Evolutionary conservation across 805 yeast genomes (phyloP).

Genomic region (Wickerhamiella kurtzmanii): DNA sequence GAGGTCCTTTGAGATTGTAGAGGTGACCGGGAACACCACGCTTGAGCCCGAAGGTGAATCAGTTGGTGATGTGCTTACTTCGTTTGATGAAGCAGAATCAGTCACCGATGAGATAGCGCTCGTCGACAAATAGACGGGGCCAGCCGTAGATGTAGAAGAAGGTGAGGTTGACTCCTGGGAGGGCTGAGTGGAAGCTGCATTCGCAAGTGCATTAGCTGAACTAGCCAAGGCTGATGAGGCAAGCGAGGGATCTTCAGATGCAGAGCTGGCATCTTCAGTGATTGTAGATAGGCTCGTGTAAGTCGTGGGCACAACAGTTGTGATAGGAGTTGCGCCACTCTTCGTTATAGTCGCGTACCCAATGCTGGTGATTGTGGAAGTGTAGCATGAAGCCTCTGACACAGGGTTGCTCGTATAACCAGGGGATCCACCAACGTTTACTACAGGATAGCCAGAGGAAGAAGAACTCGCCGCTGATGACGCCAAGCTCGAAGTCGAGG

Average conservation of each 20-base stretch:
- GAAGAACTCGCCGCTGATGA: too few species aligned
- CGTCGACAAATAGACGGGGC: too few species aligned
- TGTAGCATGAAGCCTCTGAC: too few species aligned
- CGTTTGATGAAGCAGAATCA: too few species aligned
- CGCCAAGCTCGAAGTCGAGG: background rate
- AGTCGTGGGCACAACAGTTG: background rate
- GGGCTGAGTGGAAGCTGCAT: background rate
- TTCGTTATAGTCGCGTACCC: background rate
- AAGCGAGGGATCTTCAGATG: too few species aligned
- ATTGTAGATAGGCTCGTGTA: background rate
- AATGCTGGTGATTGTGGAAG: background rate
- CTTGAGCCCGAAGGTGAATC: background rate
- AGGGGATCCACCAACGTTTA: slow-evolving; percentile 19
- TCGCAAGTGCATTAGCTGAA: background rate
- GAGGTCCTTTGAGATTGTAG: background rate
- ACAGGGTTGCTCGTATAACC: background rate
- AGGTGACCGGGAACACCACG: background rate
- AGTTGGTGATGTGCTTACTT: background rate
- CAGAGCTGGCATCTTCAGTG: too few species aligned
- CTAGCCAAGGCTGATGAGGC: too few species aligned
- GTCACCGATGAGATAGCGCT: too few species aligned
- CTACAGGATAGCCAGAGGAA: slow-evolving; percentile 17
- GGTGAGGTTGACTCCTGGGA: too few species aligned
- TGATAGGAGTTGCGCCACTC: background rate
- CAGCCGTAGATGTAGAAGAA: too few species aligned